Evolutionary conservation across 768 basidiomycete species (phyloP).

Genomic region (Lyophyllum semitale): DNA sequence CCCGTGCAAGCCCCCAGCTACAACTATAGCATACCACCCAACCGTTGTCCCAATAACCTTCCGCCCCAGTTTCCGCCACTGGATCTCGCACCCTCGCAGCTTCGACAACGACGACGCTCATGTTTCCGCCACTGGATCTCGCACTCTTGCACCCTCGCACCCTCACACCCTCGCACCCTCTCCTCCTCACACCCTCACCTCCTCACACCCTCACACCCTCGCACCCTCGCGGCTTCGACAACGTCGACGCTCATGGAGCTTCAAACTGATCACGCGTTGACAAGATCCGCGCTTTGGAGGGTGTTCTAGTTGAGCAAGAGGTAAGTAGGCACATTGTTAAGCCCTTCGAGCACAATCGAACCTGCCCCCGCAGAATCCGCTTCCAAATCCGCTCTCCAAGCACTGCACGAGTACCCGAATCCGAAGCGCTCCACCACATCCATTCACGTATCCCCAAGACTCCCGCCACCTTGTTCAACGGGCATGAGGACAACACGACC

Average conservation of each 20-base stretch:
- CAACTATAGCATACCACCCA: slow-evolving; percentile 22
- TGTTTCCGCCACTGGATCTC: slow-evolving; percentile 15
- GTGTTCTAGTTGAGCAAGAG: slow-evolving; percentile 83
- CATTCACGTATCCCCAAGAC: no score
- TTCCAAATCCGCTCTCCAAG: no score
- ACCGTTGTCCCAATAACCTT: slow-evolving; percentile 25
- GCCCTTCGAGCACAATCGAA: no score
- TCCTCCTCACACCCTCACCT: no score
- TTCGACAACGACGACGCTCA: no score
- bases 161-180: no score
- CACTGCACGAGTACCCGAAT: no score
- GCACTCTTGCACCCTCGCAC: slow-evolving; percentile 21
- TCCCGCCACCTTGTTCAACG: no score
- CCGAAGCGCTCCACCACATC: no score
- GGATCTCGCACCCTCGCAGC: slow-evolving; percentile 21
- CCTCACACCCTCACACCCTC: no score
- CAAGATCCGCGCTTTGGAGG: slow-evolving; percentile 81
- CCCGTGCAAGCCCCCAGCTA: slow-evolving; percentile 55
- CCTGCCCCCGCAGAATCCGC: no score
- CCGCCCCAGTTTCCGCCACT: slow-evolving; percentile 17
- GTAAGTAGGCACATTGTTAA: slow-evolving; percentile 71
- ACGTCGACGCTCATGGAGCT: slow-evolving; percentile 53
- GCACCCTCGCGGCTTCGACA: slow-evolving; percentile 24
- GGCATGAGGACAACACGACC: no score
- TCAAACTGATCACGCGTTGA: slow-evolving; percentile 77